Evolutionary conservation across 352 stramenopile species (phyloP).

Genomic region (Hyaloperonospora arabidopsidis): DNA sequence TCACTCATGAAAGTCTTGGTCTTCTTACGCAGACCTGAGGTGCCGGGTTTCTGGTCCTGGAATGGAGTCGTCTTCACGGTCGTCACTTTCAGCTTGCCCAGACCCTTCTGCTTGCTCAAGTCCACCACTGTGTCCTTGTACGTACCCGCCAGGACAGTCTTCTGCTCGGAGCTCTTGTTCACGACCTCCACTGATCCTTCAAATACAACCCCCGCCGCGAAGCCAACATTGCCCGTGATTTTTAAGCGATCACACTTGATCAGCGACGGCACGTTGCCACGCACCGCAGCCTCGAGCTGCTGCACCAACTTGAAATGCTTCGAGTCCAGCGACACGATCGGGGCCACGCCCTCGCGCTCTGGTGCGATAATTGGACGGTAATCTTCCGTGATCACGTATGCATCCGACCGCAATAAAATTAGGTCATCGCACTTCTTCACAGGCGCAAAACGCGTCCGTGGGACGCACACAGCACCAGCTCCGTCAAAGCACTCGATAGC

Average conservation of each 20-base stretch:
- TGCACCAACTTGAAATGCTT: slow-evolving; percentile 99
- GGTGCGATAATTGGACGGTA: slow-evolving; percentile 93
- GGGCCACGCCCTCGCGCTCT: slow-evolving; percentile 90
- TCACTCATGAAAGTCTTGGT: slow-evolving; percentile 97
- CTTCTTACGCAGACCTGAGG: slow-evolving; percentile 97
- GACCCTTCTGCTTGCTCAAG: slow-evolving; percentile 87
- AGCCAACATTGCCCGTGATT: slow-evolving; percentile 91
- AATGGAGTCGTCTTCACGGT: slow-evolving; percentile 89
- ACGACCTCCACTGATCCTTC: slow-evolving; percentile 89
- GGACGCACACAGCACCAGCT: slow-evolving; percentile 81
- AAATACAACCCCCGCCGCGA: slow-evolving; percentile 89
- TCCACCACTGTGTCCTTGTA: slow-evolving; percentile 95
- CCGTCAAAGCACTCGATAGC: slow-evolving; percentile 85
- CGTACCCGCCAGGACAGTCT: slow-evolving; percentile 88
- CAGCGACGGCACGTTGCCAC: slow-evolving; percentile 91
- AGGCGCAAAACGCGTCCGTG: slow-evolving; percentile 81
- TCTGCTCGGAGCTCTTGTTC: slow-evolving; percentile 94
- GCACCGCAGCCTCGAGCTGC: slow-evolving; percentile 91
- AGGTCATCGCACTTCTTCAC: slow-evolving; percentile 87
- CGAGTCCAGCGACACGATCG: slow-evolving; percentile 91
- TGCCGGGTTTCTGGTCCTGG: slow-evolving; percentile 94
- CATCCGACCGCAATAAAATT: slow-evolving; percentile 93
- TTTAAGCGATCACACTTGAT: slow-evolving; percentile 93
- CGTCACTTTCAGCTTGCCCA: slow-evolving; percentile 85
- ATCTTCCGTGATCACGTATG: slow-evolving; percentile 95